A percentile compares a stretch with the other conserved stretches of the same genome.
These are phyloP conservation scores for Chaetomium fimeti DNA, from an alignment of 495 filamentous ascomycete genomes.

Conservation along the genomic window DNA sequence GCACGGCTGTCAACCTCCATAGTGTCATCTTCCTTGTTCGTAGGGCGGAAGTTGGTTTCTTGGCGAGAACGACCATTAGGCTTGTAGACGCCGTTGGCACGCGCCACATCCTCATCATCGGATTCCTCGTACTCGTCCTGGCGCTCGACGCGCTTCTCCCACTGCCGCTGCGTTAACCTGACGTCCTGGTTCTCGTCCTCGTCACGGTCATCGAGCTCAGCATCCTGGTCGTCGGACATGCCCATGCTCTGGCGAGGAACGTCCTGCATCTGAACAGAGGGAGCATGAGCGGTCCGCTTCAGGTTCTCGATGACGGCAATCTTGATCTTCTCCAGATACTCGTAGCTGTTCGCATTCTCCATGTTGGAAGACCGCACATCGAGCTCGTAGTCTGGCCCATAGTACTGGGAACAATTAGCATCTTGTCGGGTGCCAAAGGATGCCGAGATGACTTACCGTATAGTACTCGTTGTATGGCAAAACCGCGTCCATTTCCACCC, in stretches of 20 bases:
- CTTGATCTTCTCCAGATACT: constrained; percentile 96
- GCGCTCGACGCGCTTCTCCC: constrained; percentile 73
- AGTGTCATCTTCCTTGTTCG: constrained; percentile 60
- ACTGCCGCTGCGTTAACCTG: constrained; percentile 76
- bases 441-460: constrained; percentile 59
- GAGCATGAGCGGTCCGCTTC: constrained; percentile 79
- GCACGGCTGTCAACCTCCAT: constrained; percentile 61
- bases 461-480: constrained; percentile 99
- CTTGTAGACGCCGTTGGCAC: constrained; percentile 69
- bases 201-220: constrained; percentile 81
- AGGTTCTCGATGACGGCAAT: constrained; percentile 89
- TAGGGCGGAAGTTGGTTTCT: constrained; percentile 69
- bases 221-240: constrained; percentile 78
- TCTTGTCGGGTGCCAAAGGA: constrained; percentile 34
- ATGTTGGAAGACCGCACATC: constrained; percentile 96
- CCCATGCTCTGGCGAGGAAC: constrained; percentile 77
- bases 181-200: constrained; percentile 87
- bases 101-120: constrained; percentile 83
- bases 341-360: constrained; percentile 94
- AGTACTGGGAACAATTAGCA: constrained; percentile 66
- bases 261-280: constrained; percentile 92
- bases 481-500: constrained; percentile 70
- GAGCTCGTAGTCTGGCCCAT: constrained; percentile 92
- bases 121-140: constrained; percentile 78
- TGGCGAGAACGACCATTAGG: constrained; percentile 56